Base-by-base conservation (phyloP, 2,329 filamentous ascomycete genomes). In the Cladosporium sp. region DNA sequence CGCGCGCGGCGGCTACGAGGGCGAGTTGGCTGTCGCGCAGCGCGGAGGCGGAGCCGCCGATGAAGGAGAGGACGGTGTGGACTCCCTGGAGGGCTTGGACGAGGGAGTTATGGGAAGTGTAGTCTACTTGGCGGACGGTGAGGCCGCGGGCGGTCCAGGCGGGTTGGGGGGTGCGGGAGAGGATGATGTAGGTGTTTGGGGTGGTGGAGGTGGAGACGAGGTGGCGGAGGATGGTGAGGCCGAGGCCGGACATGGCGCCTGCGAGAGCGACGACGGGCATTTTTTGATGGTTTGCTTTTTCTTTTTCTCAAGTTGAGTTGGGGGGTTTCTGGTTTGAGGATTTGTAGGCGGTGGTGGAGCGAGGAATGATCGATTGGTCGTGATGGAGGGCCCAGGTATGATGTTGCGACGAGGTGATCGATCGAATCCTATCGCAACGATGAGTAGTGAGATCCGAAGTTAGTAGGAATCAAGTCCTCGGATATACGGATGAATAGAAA, bases 1-100 rank as follows among this genome's bases (percentile, higher is more conserved):
- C 82, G 43, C 85, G 77, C 23, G 86, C 83, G 0, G 86, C 88
- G 26, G 86, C 82, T 58, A 89, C 78, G 48, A 89, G 76, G 10
- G 76, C 76, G 39, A 78, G 76, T 70, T 87, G 85, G 0, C 80
- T 74, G 2, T 69, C 53, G 21, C 30, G 46, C 21, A 63, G 30
- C 6, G 51, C 51, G 26, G 51, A 28, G 18, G 66, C 69, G n/a
- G 49, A 61, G 51, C 69, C 68, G 36, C 70, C 70, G 64, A 76
- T 70, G 54, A 73, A 48, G 3, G 73, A 74, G 34, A 75, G 64
- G 56, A 76, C 54, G 8, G 74, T 76, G 66, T 76, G 73, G 16
- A 75, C 71, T 43, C 65, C 72, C 16, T 43, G 53, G 1, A 76
- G 68, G 23, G 69, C 70, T 7, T 48, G 3, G 28, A 70, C 68